Evolutionary conservation across 2,329 filamentous ascomycete species (phyloP).

Genomic region (Pseudopyricularia cyperi): DNA sequence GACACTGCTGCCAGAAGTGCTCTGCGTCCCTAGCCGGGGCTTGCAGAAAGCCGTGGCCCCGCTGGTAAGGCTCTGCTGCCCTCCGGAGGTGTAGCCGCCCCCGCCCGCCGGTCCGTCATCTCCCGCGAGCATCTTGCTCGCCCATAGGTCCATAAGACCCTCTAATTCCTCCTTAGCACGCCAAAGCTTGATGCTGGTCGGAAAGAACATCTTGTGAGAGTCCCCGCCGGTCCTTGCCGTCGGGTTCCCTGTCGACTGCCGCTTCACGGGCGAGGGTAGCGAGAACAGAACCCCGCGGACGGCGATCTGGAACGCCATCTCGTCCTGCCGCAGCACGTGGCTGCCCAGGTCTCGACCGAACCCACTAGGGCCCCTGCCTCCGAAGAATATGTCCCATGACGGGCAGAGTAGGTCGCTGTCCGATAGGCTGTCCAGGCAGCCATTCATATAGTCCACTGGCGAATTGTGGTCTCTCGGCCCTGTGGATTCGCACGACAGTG

Average conservation of each 20-base stretch:
- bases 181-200: constrained; percentile 74
- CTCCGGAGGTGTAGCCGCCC: neutral
- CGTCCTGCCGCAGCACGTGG: constrained; percentile 77
- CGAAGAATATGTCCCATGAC: constrained; percentile 56
- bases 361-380: constrained; percentile 32
- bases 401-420: constrained; percentile 76
- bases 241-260: constrained; percentile 34
- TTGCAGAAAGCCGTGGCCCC: constrained; percentile 36
- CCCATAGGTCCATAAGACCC: constrained; percentile 57
- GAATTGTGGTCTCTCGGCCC: constrained; percentile 36
- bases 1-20: constrained; percentile 7
- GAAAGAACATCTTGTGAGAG: constrained; percentile 85
- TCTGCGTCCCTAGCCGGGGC: constrained; percentile 15
- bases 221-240: constrained; percentile 32
- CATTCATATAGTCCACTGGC: constrained; percentile 66
- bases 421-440: constrained; percentile 78
- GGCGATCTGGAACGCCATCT: constrained; percentile 85
- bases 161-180: constrained; percentile 71
- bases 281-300: constrained; percentile 77
- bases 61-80: constrained; percentile 23
- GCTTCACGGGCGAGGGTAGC: constrained; percentile 74
- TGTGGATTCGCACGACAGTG: constrained; percentile 60
- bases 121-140: constrained; percentile 44
- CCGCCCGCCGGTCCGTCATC: constrained; percentile 34
- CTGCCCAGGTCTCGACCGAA: constrained; percentile 39